Evolutionary conservation across 108 stramenopile genomes (phyloP), one percentile per base, ranked within the genome.

Genomic region (Pseudonitzschia delicatissima): DNA sequence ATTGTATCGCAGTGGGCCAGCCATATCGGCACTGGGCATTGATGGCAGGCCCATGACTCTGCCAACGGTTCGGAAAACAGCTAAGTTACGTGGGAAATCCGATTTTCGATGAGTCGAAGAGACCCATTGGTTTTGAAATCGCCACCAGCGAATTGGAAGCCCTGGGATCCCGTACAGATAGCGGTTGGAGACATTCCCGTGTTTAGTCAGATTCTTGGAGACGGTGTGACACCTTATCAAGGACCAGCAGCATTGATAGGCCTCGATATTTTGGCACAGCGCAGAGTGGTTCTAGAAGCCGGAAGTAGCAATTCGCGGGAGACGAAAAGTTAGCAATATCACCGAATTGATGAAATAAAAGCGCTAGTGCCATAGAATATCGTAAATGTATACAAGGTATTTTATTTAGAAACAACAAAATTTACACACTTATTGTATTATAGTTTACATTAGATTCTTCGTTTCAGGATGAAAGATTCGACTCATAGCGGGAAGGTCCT

Each of bases 101-200:
- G 9, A 26, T 57, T 17, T 26, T 60, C 49, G 83, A 81, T 64
- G 45, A 62, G 37, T 63, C 60, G 45, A 70, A 77, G 26, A 44
- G 58, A 20, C 64, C 61, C 9, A 69, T 74, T 40, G 69, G 68
- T 26, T 90, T 90, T 63, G 73, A 79, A n/a, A 45, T 37, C 62
- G 4, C 84, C 89, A 9, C 81, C 89, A 31, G 28, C 66, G 1
- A 32, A 68, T 31, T 91, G 79, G 78, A 82, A 77, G 55, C 82
- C 87, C 29, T 91, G 90, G 90, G 67, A 82, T 61, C 29, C 71
- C 7, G 74, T 86, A 20, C 44, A 53, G 11, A n/a, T 85, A 25
- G 87, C 80, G 0, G 70, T 91, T 64, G 90, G 87, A 13, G 90
- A 91, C 60, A 49, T 91, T 44, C 90, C 86, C 18, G 90, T 83